Evolutionary conservation across 805 yeast species (phyloP).

Genomic region (Kazachstania psychrophila): DNA sequence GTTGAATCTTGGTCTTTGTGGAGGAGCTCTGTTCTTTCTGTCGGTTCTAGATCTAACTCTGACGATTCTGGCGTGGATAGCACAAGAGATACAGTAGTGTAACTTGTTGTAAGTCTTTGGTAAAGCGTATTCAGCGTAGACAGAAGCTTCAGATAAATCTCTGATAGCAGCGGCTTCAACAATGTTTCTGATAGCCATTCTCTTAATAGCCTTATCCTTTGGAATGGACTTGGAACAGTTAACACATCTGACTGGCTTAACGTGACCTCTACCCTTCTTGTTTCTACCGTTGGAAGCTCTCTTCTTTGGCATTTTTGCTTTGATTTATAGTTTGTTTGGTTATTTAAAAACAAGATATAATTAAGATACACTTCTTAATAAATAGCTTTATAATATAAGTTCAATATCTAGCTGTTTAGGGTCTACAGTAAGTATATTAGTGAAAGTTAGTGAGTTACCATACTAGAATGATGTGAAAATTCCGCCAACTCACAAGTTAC

Average conservation of each 20-base stretch:
- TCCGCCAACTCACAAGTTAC: no score
- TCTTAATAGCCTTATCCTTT: slow-evolving; percentile 99
- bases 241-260: slow-evolving; percentile 98
- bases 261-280: slow-evolving; percentile 99
- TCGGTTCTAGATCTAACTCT: slow-evolving; percentile 99
- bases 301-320: slow-evolving; percentile 89
- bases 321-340: neutral
- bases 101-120: slow-evolving; percentile 99
- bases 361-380: no score
- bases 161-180: slow-evolving; percentile 99
- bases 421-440: no score
- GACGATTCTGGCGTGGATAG: slow-evolving; percentile 99
- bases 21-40: slow-evolving; percentile 98
- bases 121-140: slow-evolving; percentile 96
- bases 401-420: no score
- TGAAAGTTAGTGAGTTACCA: no score
- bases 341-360: no score
- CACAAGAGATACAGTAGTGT: slow-evolving; percentile 99
- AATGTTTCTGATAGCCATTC: slow-evolving; percentile 99
- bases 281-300: slow-evolving; percentile 99
- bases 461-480: no score
- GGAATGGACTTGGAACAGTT: slow-evolving; percentile 99
- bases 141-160: slow-evolving; percentile 99
- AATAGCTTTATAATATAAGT: no score
- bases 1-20: slow-evolving; percentile 97